Evolutionary conservation across 1,284 basidiomycete genomes (phyloP).

Genomic region (Sporisorium reilianum): DNA sequence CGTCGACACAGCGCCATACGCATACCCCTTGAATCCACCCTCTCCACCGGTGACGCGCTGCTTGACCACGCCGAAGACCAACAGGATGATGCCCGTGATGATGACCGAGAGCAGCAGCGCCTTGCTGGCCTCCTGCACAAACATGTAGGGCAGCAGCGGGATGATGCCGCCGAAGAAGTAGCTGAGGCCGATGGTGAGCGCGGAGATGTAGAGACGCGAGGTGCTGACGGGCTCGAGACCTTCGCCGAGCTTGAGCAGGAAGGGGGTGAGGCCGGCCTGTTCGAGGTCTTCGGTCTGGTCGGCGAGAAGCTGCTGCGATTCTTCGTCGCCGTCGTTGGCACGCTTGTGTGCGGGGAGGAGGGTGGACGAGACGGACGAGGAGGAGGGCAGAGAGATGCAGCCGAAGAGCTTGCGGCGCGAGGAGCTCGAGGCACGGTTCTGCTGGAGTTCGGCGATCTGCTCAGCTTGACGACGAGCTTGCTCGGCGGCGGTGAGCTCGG

Average conservation of each 20-base stretch:
- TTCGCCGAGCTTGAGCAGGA: slow-evolving; percentile 58
- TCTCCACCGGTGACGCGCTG: slow-evolving; percentile 58
- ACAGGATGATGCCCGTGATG: slow-evolving; percentile 59
- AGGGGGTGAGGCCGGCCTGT: slow-evolving; percentile 58
- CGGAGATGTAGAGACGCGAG: slow-evolving; percentile 57
- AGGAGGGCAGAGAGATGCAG: slow-evolving; percentile 32
- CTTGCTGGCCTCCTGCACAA: slow-evolving; percentile 45
- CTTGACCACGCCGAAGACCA: slow-evolving; percentile 63
- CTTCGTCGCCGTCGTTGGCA: slow-evolving; percentile 14
- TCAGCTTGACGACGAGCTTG: slow-evolving; percentile 17
- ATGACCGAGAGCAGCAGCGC: slow-evolving; percentile 55
- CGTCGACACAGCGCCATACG: slow-evolving; percentile 90
- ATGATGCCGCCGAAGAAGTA: slow-evolving; percentile 64
- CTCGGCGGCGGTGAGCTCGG: slow-evolving; percentile 39
- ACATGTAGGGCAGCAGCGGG: slow-evolving; percentile 63
- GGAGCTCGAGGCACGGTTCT: not conserved
- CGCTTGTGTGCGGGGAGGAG: slow-evolving; percentile 15
- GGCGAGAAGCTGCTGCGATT: slow-evolving; percentile 20
- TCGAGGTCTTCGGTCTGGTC: slow-evolving; percentile 24
- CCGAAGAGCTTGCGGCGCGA: slow-evolving; percentile 37
- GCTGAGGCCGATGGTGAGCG: slow-evolving; percentile 55
- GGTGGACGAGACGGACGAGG: slow-evolving; percentile 8
- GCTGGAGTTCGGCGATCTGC: slow-evolving; percentile 6
- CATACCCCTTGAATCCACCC: slow-evolving; percentile 65
- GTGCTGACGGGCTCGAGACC: slow-evolving; percentile 61